Conservation (phyloP, 352 stramenopile species). For the Globisporangium carolinianum region DNA sequence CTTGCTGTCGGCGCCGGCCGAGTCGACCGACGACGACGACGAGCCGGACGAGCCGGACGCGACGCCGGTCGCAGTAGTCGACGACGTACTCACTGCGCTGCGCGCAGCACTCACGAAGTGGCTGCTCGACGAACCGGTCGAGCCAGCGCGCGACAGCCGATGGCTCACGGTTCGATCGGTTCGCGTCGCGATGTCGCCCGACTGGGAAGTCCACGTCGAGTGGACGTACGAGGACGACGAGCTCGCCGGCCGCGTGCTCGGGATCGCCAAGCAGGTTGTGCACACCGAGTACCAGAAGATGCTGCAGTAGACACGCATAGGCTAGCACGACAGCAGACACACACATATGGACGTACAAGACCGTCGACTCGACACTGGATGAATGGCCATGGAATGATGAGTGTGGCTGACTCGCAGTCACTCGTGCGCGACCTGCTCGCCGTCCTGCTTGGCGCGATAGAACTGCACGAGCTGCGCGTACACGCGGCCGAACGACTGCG, state of each 20-base stretch:
- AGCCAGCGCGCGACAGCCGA: slow-evolving; percentile 44
- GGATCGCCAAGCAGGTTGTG: slow-evolving; percentile 80
- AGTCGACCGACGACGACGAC: slow-evolving; percentile 74
- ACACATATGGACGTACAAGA: no score
- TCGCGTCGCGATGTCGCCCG: slow-evolving; percentile 49
- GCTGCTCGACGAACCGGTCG: slow-evolving; percentile 48
- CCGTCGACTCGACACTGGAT: no score
- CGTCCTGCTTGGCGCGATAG: slow-evolving; percentile 44
- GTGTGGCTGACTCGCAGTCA: no score
- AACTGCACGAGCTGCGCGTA: slow-evolving; percentile 79
- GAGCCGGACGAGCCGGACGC: slow-evolving; percentile 28
- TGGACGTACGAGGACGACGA: slow-evolving; percentile 84
- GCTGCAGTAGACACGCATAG: slow-evolving; percentile 10
- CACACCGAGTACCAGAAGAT: slow-evolving; percentile 53
- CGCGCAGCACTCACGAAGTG: slow-evolving; percentile 45
- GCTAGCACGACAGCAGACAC: no score
- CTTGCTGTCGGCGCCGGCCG: slow-evolving; percentile 58
- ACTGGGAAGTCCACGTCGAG: slow-evolving; percentile 80
- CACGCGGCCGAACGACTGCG: slow-evolving; percentile 52
- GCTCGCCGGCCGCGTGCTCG: slow-evolving; percentile 69
- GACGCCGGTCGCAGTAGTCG: slow-evolving; percentile 57
- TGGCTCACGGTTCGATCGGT: slow-evolving; percentile 77
- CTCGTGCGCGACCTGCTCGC: not conserved
- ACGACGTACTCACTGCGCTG: slow-evolving; percentile 42
- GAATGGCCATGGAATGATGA: no score